Base-by-base conservation (phyloP, 75 land plant genomes). In the Picea glauca region DNA sequence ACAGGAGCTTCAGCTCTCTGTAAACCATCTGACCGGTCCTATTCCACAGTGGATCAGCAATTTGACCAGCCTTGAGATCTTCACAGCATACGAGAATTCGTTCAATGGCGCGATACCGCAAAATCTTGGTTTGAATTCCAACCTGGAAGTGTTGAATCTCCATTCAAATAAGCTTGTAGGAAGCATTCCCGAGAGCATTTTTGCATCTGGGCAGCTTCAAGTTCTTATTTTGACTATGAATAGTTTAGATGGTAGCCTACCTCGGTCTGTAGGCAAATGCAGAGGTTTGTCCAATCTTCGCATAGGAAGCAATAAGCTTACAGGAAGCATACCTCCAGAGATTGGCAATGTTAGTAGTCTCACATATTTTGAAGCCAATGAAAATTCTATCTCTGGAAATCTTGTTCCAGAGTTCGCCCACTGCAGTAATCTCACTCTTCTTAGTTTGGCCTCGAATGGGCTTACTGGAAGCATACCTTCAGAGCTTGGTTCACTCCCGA, bases 131-230 rank as follows among this genome's bases (percentile, higher is more conserved):
- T 78, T 62, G 13, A 61, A 77, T 72, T 83, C 90, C 15, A 80
- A 86, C 14, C 91, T 94, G 46, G 31, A 73, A 38, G 57, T 83
- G 40, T 60, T 94, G 78, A 88, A 88, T 58, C 88, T 94, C 35
- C 90, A 91, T 66, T 87, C 94, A 32, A 94, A 94, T 80, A 68
- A 70, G 74, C 91, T 94, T 3, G 83, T 70, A 43, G 97, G 97
- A 35, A 58, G 60, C 9, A 86, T 94, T 63, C 97, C 97, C 1
- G 81, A 79, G 58, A 88, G 85, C 82, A 79, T 93, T 67, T 91
- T 93, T 73, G 81, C 82, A 23, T 84, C 82, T 31, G 92, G 87
- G 26, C 82, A 84, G 82, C 81, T 93, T 17, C 78, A 86, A 63
- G 67, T 72, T 77, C 77, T 93, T 79, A 65, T 88, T 54, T 81